phyloP scores from a whole-genome alignment of 73 alveolate genomes.

The Tetrahymena borealis region DNA sequence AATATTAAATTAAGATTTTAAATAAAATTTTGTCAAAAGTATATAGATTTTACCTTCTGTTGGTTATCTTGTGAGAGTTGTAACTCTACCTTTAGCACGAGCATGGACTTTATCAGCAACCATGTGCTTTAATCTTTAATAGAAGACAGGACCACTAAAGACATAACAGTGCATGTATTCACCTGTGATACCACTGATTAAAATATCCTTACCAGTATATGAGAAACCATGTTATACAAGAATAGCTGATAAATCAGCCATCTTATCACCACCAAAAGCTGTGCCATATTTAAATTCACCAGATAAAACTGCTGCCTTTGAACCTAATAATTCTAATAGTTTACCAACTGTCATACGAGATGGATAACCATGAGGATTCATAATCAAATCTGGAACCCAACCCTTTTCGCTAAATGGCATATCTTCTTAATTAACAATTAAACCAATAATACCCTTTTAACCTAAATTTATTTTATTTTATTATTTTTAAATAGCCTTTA shows the following conservation, averaged over 20 bases:
- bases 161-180: constrained; percentile 92
- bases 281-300: constrained; percentile 95
- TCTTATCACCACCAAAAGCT: constrained; percentile 94
- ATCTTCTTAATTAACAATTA: constrained; percentile 97
- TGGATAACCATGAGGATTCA: constrained; percentile 99
- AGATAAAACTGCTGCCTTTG: constrained; percentile 88
- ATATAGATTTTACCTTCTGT: constrained; percentile 78
- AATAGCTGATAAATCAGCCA: constrained; percentile 78
- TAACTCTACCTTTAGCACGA: constrained; percentile 96
- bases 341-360: constrained; percentile 99
- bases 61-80: constrained; percentile 95
- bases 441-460: constrained; percentile 98
- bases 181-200: constrained; percentile 97
- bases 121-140: constrained; percentile 99
- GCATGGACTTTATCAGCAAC: constrained; percentile 99
- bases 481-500: not conserved
- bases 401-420: constrained; percentile 96
- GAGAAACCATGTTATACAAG: constrained; percentile 80
- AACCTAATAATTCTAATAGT: constrained; percentile 87
- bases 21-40: not conserved
- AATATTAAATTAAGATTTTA: not conserved
- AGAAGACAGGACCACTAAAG: constrained; percentile 96
- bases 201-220: constrained; percentile 89
- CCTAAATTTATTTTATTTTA: not conserved
- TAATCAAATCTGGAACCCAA: constrained; percentile 98